Evolutionary conservation across 371 early-diverging fungal genomes (phyloP).

Genomic region (Phascolomyces articulosus): DNA sequence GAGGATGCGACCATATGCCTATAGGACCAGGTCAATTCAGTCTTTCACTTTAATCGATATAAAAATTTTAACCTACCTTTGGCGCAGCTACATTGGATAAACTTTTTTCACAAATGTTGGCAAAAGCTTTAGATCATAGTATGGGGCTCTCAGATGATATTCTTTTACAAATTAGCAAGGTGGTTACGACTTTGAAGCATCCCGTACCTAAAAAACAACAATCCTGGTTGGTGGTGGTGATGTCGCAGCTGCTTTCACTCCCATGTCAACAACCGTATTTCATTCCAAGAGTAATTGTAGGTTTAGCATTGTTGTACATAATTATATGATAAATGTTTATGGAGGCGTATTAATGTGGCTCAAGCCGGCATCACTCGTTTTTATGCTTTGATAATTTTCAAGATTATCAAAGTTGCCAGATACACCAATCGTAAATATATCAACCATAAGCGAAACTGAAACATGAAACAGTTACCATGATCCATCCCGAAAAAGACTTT

Average conservation of each 20-base stretch:
- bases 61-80: too few species aligned
- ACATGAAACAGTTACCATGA: constrained; percentile 4
- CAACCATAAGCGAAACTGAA: neutral
- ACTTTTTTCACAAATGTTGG: neutral
- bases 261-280: neutral
- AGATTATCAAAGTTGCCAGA: neutral
- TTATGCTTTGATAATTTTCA: neutral
- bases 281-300: neutral
- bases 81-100: neutral
- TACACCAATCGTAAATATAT: neutral
- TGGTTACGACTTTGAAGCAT: neutral
- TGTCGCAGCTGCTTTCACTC: constrained; percentile 5
- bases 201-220: neutral
- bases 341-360: neutral
- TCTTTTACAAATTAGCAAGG: neutral
- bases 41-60: too few species aligned
- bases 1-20: too few species aligned
- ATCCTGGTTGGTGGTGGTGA: neutral
- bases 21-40: too few species aligned
- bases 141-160: neutral
- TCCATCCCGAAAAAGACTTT: constrained; percentile 1
- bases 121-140: neutral
- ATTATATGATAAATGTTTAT: neutral
- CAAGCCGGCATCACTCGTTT: neutral
- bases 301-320: constrained; percentile 5